Conservation (phyloP, 768 basidiomycete genomes). For the Paxillus rubicundulus region DNA sequence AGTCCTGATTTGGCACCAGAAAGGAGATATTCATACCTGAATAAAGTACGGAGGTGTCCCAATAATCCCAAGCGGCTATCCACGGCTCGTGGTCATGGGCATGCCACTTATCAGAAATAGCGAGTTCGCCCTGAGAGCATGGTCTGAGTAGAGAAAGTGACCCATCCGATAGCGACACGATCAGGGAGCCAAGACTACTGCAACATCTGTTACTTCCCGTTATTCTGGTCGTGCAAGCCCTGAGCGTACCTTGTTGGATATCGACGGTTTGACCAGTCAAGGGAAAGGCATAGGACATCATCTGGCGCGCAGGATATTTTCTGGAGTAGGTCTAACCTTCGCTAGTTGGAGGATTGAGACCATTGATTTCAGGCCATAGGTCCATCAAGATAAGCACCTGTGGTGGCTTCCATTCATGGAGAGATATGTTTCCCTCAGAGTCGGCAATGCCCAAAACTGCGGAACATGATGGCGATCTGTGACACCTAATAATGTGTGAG, state of each 20-base stretch:
- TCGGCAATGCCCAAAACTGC: constrained; percentile 74
- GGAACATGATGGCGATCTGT: constrained; percentile 39
- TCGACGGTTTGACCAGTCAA: constrained; percentile 88
- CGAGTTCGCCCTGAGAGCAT: constrained; percentile 43
- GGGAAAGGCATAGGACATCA: constrained; percentile 76
- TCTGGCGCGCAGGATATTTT: constrained; percentile 48
- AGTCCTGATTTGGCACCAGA: not conserved
- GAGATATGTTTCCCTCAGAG: constrained; percentile 74
- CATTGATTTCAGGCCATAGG: not conserved
- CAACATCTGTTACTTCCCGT: not conserved
- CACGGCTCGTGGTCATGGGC: constrained; percentile 95
- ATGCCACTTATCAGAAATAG: constrained; percentile 61
- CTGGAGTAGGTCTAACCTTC: constrained; percentile 37
- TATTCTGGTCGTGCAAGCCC: constrained; percentile 1
- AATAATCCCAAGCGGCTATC: constrained; percentile 89
- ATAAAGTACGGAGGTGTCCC: constrained; percentile 77
- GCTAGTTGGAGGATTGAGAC: constrained; percentile 30
- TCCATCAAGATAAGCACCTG: constrained; percentile 36
- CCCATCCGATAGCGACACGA: constrained; percentile 84
- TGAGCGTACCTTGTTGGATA: constrained; percentile 42
- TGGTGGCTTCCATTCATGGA: constrained; percentile 54
- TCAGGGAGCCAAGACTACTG: constrained; percentile 55
- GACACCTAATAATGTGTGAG: constrained; percentile 49
- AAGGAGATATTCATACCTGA: constrained; percentile 55
- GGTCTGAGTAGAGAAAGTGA: constrained; percentile 59